Base-by-base conservation (phyloP, 495 filamentous ascomycete species). In the Neurospora intermedia region DNA sequence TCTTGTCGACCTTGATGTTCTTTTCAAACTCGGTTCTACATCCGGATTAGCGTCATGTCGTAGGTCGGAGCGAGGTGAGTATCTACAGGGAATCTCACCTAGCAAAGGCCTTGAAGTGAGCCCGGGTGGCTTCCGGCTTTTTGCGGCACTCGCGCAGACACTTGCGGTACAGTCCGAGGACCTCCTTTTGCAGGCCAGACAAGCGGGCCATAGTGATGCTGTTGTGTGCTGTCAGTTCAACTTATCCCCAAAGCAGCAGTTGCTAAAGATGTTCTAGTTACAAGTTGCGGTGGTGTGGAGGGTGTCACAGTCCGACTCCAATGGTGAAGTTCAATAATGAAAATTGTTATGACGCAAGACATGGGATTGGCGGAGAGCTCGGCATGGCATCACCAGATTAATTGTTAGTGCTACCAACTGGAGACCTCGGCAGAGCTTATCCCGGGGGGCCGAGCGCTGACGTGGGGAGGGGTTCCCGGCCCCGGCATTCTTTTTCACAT, bases 171-270 rank as follows among this genome's bases (percentile, higher is more conserved):
- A 99, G 88, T 43, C 89, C 85, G 48, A 98, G 81, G 9, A 99
- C 94, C 72, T 96, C 92, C 78, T 89, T 90, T 78, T 99, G 96
- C n/a, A 98, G 85, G 43, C 96, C 96, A 10, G 95, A 96, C 23
- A 92, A 86, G 78, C 89, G 87, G 15, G 27, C 54, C 54, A 66
- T 66, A 18, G 1, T 35, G 15, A 66, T 66, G 3, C 54, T 66
- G 54, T 18, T 27, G 15, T 9, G 6, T 31, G 6, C 31, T 62
- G 27, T 62, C 35, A 62, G 54, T 54, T 2, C 31, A 35, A 35
- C 2, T 35, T 2, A 4, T 35, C 4, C 31, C 31, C 31, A 4
- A 35, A n/a, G n/a, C n/a, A 35, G 31, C 31, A 35, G 31, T 35
- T 35, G 31, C 31, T 35, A 35, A 35, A 4, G 31, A 35, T 35